Base-by-base conservation (phyloP, 73 alveolate species). In the Paramecium biaurelia region DNA sequence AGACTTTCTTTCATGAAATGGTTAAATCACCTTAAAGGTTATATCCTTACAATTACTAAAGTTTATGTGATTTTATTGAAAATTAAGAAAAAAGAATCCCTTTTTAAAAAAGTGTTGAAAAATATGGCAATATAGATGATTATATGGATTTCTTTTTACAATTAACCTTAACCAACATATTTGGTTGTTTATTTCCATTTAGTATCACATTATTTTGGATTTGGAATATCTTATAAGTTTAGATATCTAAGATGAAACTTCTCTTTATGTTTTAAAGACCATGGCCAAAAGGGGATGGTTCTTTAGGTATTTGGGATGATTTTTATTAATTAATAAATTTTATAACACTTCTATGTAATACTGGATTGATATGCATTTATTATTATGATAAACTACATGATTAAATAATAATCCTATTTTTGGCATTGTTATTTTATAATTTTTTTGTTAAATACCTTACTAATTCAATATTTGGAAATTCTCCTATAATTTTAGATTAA, bases 231-330 rank as follows among this genome's bases (percentile, higher is more conserved):
- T 9, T 41, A 21, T 37, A 74, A 74, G 59, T 74, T 8, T 74
- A 74, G 20, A 41, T 41, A 15, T 34, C 37, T 28, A 74, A 41
- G 18, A 15, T 21, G n/a, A 74, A 20, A 74, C 45, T 74, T 34
- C 38, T 74, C 0, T 74, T 37, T 20, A 15, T 74, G 38, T 41
- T 32, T 23, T 11, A 74, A 41, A 74, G 87, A 32, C 87, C 87
- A 34, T 74, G 87, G 87, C 87, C 87, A 37, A 37, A 74, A 74
- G 45, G 45, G 9, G 87, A 74, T 21, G 59, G 59, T 4, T 28
- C 87, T 37, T 37, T 74, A 28, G 87, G 87, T 1, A 74, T 74
- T 34, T 74, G 87, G 87, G 32, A 34, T 21, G 87, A 32, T 63
- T 63, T 63, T 63, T 30, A 32, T 63, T 32, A 63, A 26, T 30